Evolutionary conservation across 305 asterid genomes (phyloP), one percentile per base, ranked within the genome.

Genomic region (Fraxinus albicans): DNA sequence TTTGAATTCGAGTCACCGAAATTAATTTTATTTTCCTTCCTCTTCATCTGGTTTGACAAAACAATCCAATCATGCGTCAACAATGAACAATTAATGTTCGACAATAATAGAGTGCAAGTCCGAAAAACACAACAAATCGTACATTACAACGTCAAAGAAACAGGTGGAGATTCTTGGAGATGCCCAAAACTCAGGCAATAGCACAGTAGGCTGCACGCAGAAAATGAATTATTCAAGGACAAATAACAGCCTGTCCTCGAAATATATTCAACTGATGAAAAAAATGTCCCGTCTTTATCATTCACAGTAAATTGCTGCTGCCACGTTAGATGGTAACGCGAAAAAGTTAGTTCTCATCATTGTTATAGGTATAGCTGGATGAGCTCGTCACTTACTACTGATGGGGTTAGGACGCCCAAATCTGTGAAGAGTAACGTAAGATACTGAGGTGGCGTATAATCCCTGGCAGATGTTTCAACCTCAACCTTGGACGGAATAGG

Each of bases 341-440:
- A 27, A 38, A 44, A 55, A 78, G 8, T 15, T 21, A 12, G 53
- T 29, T 15, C 42, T 40, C 70, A n/a, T 17, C 53, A 15, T 81
- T 77, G 73, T 78, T 87, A 93, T 55, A 93, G 86, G 91, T 95
- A 93, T 6, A 95, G 93, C 83, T 90, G 97, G 83, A 95, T 95
- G 83, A 94, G 97, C 91, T 94, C 95, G 74, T 94, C 99, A 75
- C 99, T 95, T 34, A 93, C 99, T n/a, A 92, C 98, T 50, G 98
- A 95, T 21, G 99, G 99, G 6, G 98, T 91, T 29, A 94, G 91
- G 85, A 94, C 92, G 60, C 99, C 99, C 80, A 94, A 87, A 91
- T 95, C 97, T 0, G 98, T 93, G 44, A 95, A 95, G 10, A 93
- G 98, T 69, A 95, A 83, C 34, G 98, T 91, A 53, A 93, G 95